Conservation (phyloP, 2,329 filamentous ascomycete genomes). For the Cyclaneusma minus region DNA sequence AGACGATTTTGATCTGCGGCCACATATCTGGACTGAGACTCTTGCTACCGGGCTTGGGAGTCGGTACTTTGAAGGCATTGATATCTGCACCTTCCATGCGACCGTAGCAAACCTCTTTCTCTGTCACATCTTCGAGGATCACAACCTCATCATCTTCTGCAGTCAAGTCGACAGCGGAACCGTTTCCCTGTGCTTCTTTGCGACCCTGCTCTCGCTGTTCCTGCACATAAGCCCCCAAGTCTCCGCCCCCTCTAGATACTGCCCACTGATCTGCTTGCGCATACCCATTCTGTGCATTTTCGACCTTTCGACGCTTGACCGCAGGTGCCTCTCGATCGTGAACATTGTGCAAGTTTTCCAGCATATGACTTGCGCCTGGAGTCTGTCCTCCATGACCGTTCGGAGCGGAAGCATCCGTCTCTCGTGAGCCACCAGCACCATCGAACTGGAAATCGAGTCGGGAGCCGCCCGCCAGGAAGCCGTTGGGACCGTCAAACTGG, state of each 20-base stretch:
- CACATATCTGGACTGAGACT: constrained; percentile 43
- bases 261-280: constrained; percentile 26
- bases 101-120: constrained; percentile 68
- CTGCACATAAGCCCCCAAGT: constrained; percentile 51
- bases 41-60: constrained; percentile 46
- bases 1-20: constrained; percentile 59
- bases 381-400: constrained; percentile 4
- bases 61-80: constrained; percentile 52
- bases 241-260: constrained; percentile 35
- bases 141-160: constrained; percentile 40
- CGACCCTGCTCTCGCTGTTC: constrained; percentile 35
- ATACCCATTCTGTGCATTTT: constrained; percentile 25
- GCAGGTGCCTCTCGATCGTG: constrained; percentile 48
- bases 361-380: constrained; percentile 40
- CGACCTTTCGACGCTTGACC: constrained; percentile 49
- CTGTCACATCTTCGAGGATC: constrained; percentile 40
- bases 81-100: constrained; percentile 54
- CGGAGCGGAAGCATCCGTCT: constrained; percentile 7
- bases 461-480: constrained; percentile 1
- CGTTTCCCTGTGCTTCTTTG: constrained; percentile 15
- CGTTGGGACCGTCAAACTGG: constrained; percentile 18
- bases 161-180: constrained; percentile 27
- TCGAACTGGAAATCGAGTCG: constrained; percentile 17
- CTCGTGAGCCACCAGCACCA: constrained; percentile 10
- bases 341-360: constrained; percentile 65